A percentile compares a stretch with the other conserved stretches of the same genome.
These are phyloP conservation scores for Anastatica hierochuntica DNA, from an alignment of 345 rosid genomes.

Conservation along the genomic window DNA sequence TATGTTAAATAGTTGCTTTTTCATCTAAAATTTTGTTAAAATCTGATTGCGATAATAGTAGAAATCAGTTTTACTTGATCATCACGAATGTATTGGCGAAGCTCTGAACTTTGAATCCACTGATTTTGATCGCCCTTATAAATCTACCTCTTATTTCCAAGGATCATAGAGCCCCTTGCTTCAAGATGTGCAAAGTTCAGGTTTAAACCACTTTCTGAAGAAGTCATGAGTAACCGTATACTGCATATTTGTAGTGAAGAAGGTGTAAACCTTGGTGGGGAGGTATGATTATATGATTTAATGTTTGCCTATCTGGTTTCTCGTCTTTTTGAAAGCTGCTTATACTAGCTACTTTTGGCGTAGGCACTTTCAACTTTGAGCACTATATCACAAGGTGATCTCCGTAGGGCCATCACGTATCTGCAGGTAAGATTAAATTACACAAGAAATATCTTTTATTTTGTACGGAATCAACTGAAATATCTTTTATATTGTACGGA, in stretches of 20 bases:
- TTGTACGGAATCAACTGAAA: background rate
- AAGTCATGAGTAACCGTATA: slow-evolving; percentile 73
- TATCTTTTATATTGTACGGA: background rate
- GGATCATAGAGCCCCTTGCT: slow-evolving; percentile 98
- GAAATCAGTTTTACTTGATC: background rate
- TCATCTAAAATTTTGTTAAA: background rate
- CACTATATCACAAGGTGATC: slow-evolving; percentile 90
- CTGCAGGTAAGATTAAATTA: slow-evolving; percentile 50
- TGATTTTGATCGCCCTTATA: slow-evolving; percentile 6
- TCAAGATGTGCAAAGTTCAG: slow-evolving; percentile 99
- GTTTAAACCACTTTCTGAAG: slow-evolving; percentile 94
- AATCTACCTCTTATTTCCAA: slow-evolving; percentile 21
- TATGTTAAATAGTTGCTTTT: background rate
- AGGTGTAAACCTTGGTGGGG: slow-evolving; percentile 59
- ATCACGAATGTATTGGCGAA: background rate
- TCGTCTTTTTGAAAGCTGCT: slow-evolving; percentile 4
- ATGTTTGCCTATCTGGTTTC: slow-evolving; percentile 4
- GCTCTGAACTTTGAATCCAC: background rate
- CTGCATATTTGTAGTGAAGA: slow-evolving; percentile 81
- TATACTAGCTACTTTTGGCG: background rate
- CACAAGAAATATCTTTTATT: background rate
- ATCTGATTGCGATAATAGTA: background rate
- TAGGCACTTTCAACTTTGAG: slow-evolving; percentile 88
- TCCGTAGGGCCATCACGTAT: slow-evolving; percentile 91
- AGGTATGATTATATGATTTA: slow-evolving; percentile 37